Evolutionary conservation across 2,329 filamentous ascomycete genomes (phyloP), one percentile per base, ranked within the genome.

Genomic region (Penicillium sclerotiorum): DNA sequence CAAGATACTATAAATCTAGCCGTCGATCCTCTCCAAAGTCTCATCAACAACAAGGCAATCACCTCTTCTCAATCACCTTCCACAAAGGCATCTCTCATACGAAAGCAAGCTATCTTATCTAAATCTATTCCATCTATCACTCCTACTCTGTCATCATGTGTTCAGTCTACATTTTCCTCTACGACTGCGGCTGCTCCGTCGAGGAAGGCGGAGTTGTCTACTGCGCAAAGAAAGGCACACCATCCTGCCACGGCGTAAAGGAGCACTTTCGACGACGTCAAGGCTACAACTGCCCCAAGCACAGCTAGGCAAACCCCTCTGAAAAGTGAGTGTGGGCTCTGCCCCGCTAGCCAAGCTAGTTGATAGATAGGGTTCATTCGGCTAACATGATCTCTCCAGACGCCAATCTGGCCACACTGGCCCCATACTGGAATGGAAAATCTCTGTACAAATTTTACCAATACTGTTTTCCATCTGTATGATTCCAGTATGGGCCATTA

Each of bases 111-210:
- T 12, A 11, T 38, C 21, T 22, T 38, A 18, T 28, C 18, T 43
- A 18, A 22, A 21, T 35, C 21, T 18, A 36, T 17, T 6, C 33
- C n/a, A 15, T 18, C 28, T 18, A 3, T 17, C 8, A 20, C 37
- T 12, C 25, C 22, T 27, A 40, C 37, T 21, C 30, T 33, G 15
- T 25, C 55, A 66, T 25, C 13, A 72, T 72, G 70, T 72, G 70
- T 46, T 69, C 66, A 2, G 52, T 68, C 45, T 72, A 72, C 52
- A 66, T 68, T 46, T 63, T 62, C 56, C 57, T 69, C 37, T 72
- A 69, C 51, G 68, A 67, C 53, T 72, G 69, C 50, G 69, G 69
- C 33, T 72, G 69, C 56, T 60, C 59, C 33, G 49, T 65, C 37
- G 58, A 64, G 17, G 66, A 70, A 45, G 65, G 58, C 4, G 66